Base-by-base conservation (phyloP, 2,329 filamentous ascomycete species). In the Claviceps maximensis region DNA sequence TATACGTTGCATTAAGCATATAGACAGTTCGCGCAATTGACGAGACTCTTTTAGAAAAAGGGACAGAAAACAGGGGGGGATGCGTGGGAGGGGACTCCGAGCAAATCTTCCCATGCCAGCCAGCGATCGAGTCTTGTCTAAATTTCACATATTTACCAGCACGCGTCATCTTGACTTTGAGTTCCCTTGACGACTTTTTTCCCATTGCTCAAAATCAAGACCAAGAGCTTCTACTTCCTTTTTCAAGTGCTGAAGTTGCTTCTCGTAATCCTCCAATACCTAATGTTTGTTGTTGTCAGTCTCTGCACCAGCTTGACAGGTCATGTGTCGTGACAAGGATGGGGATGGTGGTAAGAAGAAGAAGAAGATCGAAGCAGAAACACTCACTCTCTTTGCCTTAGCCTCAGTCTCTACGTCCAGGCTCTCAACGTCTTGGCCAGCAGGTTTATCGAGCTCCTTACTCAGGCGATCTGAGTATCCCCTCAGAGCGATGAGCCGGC, bases 181-280 rank as follows among this genome's bases (percentile, higher is more conserved):
- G 25, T 64, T 60, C 13, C 71, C 67, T 57, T 69, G 69, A 51
- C 72, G 70, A 56, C 74, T 74, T 62, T 72, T 74, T 58, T 79
- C 74, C 77, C 78, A 81, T 27, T 74, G 70, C 13, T 74, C 70
- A 55, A 75, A 80, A 56, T 81, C 79, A 44, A 75, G 72, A 59
- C 77, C 78, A 58, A 83, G 73, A 50, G 78, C 74, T 63, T 85
- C 83, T 15, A 84, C 73, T 64, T 89, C 84, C 64, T 83, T 84
- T 68, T 83, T 86, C 57, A 94, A 73, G 64, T 90, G 84, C 63
- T 79, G 74, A 36, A 93, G 74, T 71, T 91, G 87, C 65, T 83
- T 86, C 65, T 90, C 84, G 66, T 90, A 91, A 63, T 89, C 86
- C 61, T 86, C 83, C 60, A 91, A 69, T 47, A 91, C 84, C 85